Percentiles rank a stretch among this genome's conserved stretches.
phyloP scores from a whole-genome alignment of 371 early-diverging fungal species.

The Mucor racemosus region DNA sequence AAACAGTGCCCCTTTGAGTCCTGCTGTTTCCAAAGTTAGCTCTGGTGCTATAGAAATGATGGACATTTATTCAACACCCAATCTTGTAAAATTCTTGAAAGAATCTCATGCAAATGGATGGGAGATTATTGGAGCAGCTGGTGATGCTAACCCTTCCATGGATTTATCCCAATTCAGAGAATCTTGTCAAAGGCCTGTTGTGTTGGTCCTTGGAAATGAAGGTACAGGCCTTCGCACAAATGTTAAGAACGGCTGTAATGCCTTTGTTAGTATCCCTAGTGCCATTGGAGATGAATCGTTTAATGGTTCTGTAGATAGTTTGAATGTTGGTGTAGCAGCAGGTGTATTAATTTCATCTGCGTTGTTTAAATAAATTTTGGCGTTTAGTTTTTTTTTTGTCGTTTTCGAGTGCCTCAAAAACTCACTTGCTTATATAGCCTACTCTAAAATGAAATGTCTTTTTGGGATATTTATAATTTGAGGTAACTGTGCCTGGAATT shows the following conservation, averaged over 20 bases:
- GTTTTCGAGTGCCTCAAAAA: no score
- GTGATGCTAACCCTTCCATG: conserved; percentile 18
- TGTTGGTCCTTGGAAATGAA: conserved; percentile 73
- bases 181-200: conserved; percentile 27
- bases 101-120: conserved; percentile 50
- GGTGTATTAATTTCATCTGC: conserved; percentile 52
- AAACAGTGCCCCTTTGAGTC: conserved; percentile 62
- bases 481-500: no score
- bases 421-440: no score
- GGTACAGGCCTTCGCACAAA: conserved; percentile 59
- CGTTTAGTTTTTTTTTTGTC: no score
- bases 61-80: conserved; percentile 54
- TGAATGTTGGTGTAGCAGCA: conserved; percentile 70
- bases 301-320: conserved; percentile 55
- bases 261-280: conserved; percentile 48
- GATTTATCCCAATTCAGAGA: conserved; percentile 6
- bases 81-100: conserved; percentile 56
- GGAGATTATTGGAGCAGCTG: conserved; percentile 60
- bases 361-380: conserved; percentile 5
- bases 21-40: conserved; percentile 65
- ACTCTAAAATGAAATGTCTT: no score
- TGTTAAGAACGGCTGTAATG: conserved; percentile 47
- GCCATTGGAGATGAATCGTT: conserved; percentile 3
- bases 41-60: conserved; percentile 69
- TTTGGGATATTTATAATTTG: no score